Evolutionary conservation across 495 filamentous ascomycete species (phyloP).

Genomic region (Tuber brumale): DNA sequence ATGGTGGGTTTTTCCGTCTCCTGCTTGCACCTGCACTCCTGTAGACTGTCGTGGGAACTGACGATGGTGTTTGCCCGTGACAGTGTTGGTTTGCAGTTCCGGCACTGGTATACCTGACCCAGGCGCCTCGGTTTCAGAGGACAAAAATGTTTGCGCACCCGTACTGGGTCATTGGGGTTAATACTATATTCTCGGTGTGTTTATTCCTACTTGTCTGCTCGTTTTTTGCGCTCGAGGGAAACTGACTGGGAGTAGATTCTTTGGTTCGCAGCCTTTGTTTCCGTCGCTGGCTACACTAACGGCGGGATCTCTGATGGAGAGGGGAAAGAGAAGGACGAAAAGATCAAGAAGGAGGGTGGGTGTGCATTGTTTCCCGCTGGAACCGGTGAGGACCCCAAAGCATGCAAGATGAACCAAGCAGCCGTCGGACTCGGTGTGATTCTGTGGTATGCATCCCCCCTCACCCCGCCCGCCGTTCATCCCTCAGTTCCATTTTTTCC

Average conservation of each 20-base stretch:
- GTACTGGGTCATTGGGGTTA: slow-evolving; percentile 70
- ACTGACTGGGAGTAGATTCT: slow-evolving; percentile 48
- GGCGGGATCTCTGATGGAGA: slow-evolving; percentile 39
- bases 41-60: not conserved
- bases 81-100: slow-evolving; percentile 84
- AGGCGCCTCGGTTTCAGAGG: slow-evolving; percentile 77
- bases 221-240: not conserved
- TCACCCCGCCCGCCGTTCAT: not conserved
- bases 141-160: slow-evolving; percentile 72
- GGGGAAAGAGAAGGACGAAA: slow-evolving; percentile 36
- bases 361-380: slow-evolving; percentile 34
- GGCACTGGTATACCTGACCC: slow-evolving; percentile 72
- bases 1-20: slow-evolving; percentile 31
- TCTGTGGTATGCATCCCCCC: slow-evolving; percentile 59
- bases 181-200: slow-evolving; percentile 56
- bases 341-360: slow-evolving; percentile 27
- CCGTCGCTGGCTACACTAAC: slow-evolving; percentile 63
- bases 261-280: slow-evolving; percentile 79
- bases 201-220: slow-evolving; percentile 7
- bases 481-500: slow-evolving; percentile 7
- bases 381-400: slow-evolving; percentile 41
- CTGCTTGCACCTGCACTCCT: not conserved
- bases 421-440: slow-evolving; percentile 73
- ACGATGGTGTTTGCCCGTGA: slow-evolving; percentile 20
- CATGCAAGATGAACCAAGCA: slow-evolving; percentile 67